A percentile compares a stretch with the other conserved stretches of the same genome.
Evolutionary conservation across 1,284 basidiomycete genomes (phyloP).

Genomic region (Cystobasidiaceae sp.): DNA sequence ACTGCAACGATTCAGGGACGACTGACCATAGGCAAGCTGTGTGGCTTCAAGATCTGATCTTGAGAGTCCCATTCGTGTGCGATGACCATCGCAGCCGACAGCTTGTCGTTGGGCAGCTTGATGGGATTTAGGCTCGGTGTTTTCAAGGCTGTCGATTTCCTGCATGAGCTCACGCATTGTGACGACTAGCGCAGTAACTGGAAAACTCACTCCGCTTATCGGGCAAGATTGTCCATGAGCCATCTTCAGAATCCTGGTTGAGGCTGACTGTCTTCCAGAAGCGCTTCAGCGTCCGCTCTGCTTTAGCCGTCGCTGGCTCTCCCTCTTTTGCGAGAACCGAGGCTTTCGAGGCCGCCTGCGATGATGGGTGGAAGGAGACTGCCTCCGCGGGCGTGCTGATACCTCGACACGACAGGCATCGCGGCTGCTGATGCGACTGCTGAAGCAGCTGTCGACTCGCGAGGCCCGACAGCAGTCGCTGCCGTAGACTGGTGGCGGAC

Average conservation of each 20-base stretch:
- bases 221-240: constrained; percentile 6
- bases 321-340: neutral
- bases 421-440: neutral
- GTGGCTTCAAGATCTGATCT: constrained; percentile 74
- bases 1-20: neutral
- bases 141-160: constrained; percentile 70
- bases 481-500: neutral
- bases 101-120: constrained; percentile 64
- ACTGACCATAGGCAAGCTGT: constrained; percentile 82
- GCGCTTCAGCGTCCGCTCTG: constrained; percentile 72
- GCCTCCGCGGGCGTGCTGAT: constrained; percentile 23
- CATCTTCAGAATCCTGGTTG: constrained; percentile 53
- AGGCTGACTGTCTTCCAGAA: constrained; percentile 87
- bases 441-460: constrained; percentile 6
- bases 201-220: constrained; percentile 8
- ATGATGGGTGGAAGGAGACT: constrained; percentile 18
- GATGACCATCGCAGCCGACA: constrained; percentile 66
- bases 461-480: constrained; percentile 6
- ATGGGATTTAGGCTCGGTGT: constrained; percentile 77
- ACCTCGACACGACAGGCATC: neutral
- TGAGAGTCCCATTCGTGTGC: constrained; percentile 97
- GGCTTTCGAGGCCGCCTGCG: neutral
- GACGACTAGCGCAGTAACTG: neutral
- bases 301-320: constrained; percentile 54
- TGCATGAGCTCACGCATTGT: constrained; percentile 58